Percentiles rank a stretch among this genome's conserved stretches.
Conservation (phyloP, 2,329 filamentous ascomycete genomes). For the Fonsecaea multimorphosa region DNA sequence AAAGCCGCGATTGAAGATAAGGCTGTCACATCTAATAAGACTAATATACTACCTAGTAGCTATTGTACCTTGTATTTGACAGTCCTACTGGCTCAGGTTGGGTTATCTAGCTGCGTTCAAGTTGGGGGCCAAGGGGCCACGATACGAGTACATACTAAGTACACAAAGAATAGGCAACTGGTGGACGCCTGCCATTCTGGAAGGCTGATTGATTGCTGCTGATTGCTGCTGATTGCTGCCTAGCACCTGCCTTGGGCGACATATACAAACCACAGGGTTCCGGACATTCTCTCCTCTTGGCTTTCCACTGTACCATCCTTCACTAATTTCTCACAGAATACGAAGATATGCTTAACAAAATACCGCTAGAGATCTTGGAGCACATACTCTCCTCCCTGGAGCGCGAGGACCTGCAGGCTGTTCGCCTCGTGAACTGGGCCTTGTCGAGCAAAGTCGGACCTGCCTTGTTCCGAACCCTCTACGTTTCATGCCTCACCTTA, state of each 20-base stretch:
- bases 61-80: too few relatives aligned
- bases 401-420: slow-evolving; percentile 11
- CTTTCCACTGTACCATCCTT: background rate
- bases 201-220: too few relatives aligned
- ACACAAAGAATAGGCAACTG: too few relatives aligned
- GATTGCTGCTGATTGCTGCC: too few relatives aligned
- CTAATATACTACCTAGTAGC: too few relatives aligned
- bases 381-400: slow-evolving; percentile 13
- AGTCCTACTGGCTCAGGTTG: too few relatives aligned
- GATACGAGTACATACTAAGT: too few relatives aligned
- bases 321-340: background rate
- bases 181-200: too few relatives aligned
- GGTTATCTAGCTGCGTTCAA: too few relatives aligned
- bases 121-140: too few relatives aligned
- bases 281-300: background rate
- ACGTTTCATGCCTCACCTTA: slow-evolving; percentile 16
- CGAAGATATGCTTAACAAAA: slow-evolving; percentile 21
- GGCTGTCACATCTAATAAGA: too few relatives aligned
- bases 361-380: slow-evolving; percentile 19
- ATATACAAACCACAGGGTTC: background rate
- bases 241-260: background rate
- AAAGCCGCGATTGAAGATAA: too few relatives aligned
- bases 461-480: slow-evolving; percentile 20
- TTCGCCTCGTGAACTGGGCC: slow-evolving; percentile 8
- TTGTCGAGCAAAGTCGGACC: slow-evolving; percentile 4